Evolutionary conservation across 345 rosid species (phyloP).

Genomic region (Camelina neglecta): DNA sequence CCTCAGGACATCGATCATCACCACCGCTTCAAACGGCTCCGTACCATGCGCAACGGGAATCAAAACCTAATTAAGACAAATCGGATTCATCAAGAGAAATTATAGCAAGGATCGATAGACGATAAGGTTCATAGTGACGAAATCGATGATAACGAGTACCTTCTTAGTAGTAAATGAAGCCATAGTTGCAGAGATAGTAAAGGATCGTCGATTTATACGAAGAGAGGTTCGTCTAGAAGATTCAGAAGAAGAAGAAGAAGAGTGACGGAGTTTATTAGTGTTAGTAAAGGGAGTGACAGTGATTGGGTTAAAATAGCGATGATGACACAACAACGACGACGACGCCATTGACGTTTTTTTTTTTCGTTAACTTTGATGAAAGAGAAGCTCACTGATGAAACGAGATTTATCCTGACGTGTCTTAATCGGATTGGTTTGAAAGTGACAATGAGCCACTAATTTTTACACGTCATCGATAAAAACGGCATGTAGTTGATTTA

Average conservation of each 20-base stretch:
- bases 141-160: conserved; percentile 42
- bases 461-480: conserved; percentile 2
- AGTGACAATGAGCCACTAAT: not conserved
- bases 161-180: conserved; percentile 59
- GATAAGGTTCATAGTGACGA: not conserved
- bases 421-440: not conserved
- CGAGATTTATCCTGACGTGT: conserved; percentile 34
- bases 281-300: conserved; percentile 7
- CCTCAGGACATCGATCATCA: conserved; percentile 78
- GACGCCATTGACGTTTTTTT: conserved; percentile 41
- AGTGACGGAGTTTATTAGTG: conserved; percentile 22
- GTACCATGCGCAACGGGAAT: conserved; percentile 91
- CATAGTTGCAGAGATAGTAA: conserved; percentile 57
- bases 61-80: conserved; percentile 62
- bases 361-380: not conserved
- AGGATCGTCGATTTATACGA: conserved; percentile 39
- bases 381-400: conserved; percentile 26
- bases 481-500: conserved; percentile 13
- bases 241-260: not conserved
- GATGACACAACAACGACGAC: conserved; percentile 42
- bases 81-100: not conserved
- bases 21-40: conserved; percentile 94
- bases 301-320: conserved; percentile 22
- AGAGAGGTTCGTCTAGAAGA: conserved; percentile 34
- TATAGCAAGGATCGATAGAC: conserved; percentile 31